Evolutionary conservation across 1,284 basidiomycete genomes (phyloP).

Genomic region (Xanthoconium separans): DNA sequence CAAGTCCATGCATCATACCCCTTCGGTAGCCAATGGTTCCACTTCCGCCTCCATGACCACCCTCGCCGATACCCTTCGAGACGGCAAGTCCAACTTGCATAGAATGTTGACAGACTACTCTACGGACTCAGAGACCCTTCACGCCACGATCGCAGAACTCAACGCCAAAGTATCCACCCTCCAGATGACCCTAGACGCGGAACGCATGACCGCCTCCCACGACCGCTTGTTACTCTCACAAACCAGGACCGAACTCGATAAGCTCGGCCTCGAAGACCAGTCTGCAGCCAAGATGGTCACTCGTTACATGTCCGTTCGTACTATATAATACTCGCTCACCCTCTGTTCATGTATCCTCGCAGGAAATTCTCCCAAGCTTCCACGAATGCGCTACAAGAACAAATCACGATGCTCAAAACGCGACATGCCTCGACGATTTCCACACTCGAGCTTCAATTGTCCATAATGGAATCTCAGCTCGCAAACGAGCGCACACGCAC

Average conservation of each 20-base stretch:
- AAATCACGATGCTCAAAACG: slow-evolving; percentile 57
- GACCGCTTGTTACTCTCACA: slow-evolving; percentile 47
- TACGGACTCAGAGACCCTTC: slow-evolving; percentile 45
- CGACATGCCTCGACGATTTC: slow-evolving; percentile 65
- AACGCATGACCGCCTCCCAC: slow-evolving; percentile 42
- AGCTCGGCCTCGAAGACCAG: slow-evolving; percentile 65
- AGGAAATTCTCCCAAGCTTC: slow-evolving; percentile 87
- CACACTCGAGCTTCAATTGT: slow-evolving; percentile 49
- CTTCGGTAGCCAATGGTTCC: slow-evolving; percentile 9
- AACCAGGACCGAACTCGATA: slow-evolving; percentile 57
- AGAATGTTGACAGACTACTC: slow-evolving; percentile 52
- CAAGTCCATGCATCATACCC: slow-evolving; percentile 18
- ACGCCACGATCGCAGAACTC: slow-evolving; percentile 45
- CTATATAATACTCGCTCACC: too few species aligned
- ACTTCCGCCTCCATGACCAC: slow-evolving; percentile 28
- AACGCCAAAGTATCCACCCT: slow-evolving; percentile 45
- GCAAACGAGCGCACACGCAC: slow-evolving; percentile 43
- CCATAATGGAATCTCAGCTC: slow-evolving; percentile 45
- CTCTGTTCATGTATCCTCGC: neutral
- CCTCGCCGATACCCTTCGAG: slow-evolving; percentile 43
- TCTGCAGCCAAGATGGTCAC: slow-evolving; percentile 84
- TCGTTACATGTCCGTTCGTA: slow-evolving; percentile 71
- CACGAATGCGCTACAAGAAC: slow-evolving; percentile 65
- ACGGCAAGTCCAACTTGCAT: slow-evolving; percentile 49
- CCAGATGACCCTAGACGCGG: slow-evolving; percentile 46